phyloP scores from a whole-genome alignment of 2,329 filamentous ascomycete species.

The Monascus ruber region DNA sequence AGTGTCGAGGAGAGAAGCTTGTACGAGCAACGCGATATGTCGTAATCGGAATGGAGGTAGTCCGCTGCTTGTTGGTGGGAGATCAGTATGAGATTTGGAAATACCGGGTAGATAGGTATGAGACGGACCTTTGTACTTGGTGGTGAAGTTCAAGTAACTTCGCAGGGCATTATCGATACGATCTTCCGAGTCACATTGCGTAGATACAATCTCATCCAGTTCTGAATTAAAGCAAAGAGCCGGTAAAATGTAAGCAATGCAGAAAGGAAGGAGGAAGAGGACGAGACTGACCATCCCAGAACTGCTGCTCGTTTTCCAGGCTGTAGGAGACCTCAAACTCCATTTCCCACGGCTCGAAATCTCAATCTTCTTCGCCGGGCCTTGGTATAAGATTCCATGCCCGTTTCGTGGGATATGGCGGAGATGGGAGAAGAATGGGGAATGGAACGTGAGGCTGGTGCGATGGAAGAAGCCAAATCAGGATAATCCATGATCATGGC shows the following conservation, averaged over 20 bases:
- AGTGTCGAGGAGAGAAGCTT: conserved; percentile 64
- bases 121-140: conserved; percentile 52
- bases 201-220: conserved; percentile 54
- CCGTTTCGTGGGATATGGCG: conserved; percentile 14
- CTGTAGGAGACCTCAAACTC: conserved; percentile 57
- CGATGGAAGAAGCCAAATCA: too few species aligned
- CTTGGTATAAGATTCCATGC: conserved; percentile 24
- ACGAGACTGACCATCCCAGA: conserved; percentile 66
- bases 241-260: neutral
- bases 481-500: too few species aligned
- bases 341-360: conserved; percentile 38
- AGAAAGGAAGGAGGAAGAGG: conserved; percentile 9
- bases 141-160: conserved; percentile 68
- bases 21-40: conserved; percentile 69
- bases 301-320: conserved; percentile 70
- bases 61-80: conserved; percentile 39
- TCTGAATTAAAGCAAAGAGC: conserved; percentile 35
- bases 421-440: conserved; percentile 12
- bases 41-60: conserved; percentile 64
- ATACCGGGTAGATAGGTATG: neutral
- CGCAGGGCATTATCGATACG: conserved; percentile 77
- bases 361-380: conserved; percentile 24
- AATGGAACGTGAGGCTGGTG: conserved; percentile 1
- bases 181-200: conserved; percentile 49
- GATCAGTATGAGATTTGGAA: too few species aligned